phyloP scores from a whole-genome alignment of 768 basidiomycete genomes.

The Boletus rubroflammeus region DNA sequence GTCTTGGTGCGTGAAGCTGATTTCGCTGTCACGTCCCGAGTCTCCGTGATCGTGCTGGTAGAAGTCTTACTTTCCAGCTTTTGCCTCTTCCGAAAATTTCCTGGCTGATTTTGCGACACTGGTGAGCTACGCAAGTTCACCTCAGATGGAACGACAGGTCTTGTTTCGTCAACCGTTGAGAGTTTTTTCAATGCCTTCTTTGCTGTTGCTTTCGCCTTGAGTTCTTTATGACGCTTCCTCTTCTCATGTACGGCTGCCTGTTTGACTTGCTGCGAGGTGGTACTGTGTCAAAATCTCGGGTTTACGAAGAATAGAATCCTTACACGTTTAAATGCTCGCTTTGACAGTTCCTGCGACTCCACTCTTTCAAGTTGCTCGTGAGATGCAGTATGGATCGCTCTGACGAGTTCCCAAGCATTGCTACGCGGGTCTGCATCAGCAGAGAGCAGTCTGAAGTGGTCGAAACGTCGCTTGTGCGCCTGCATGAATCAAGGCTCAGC shows the following conservation, averaged over 20 bases:
- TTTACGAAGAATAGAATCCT: conserved; percentile 9
- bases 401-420: conserved; percentile 46
- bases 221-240: conserved; percentile 47
- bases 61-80: conserved; percentile 6
- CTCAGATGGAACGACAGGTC: background rate
- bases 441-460: conserved; percentile 45
- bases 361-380: background rate
- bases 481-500: conserved; percentile 24
- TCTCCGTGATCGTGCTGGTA: background rate
- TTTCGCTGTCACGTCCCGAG: background rate
- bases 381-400: conserved; percentile 7
- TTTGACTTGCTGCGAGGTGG: conserved; percentile 42
- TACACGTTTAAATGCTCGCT: conserved; percentile 63
- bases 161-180: background rate
- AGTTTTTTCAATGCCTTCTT: conserved; percentile 26
- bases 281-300: background rate
- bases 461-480: conserved; percentile 63
- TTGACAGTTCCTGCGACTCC: conserved; percentile 40
- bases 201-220: conserved; percentile 39
- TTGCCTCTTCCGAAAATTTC: conserved; percentile 16
- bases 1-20: background rate
- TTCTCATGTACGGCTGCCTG: conserved; percentile 42
- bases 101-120: background rate
- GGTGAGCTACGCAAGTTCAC: background rate
- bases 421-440: conserved; percentile 37